phyloP scores from a whole-genome alignment of 306 rosid species.

The Cyclanthera cordifolia region DNA sequence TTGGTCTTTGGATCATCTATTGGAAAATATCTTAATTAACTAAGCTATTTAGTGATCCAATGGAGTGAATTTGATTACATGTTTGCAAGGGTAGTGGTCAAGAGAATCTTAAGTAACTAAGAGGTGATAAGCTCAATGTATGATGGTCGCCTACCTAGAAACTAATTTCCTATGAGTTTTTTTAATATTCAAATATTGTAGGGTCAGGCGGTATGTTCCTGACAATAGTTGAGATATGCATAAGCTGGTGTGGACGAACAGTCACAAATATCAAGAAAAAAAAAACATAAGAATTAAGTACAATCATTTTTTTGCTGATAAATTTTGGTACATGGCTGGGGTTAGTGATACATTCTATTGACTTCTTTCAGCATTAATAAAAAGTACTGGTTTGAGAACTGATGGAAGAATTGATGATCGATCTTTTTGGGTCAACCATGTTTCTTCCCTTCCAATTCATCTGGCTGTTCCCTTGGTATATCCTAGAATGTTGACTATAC shows the following conservation, averaged over 20 bases:
- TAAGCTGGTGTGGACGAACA: too few relatives aligned
- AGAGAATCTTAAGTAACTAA: too few relatives aligned
- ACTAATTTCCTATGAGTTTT: too few relatives aligned
- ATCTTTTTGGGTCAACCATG: constrained; percentile 79
- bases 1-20: background rate
- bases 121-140: too few relatives aligned
- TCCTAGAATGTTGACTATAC: constrained; percentile 85
- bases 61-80: background rate
- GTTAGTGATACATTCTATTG: constrained; percentile 18
- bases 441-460: constrained; percentile 66
- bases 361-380: constrained; percentile 60
- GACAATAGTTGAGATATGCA: too few relatives aligned
- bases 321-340: constrained; percentile 11
- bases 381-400: constrained; percentile 66
- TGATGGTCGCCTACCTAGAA: too few relatives aligned
- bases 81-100: background rate
- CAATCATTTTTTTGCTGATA: background rate
- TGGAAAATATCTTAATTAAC: background rate
- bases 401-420: constrained; percentile 90
- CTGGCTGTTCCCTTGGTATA: constrained; percentile 89
- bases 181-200: too few relatives aligned
- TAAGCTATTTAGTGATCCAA: background rate
- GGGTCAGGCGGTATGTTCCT: too few relatives aligned
- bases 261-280: too few relatives aligned
- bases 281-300: background rate